Evolutionary conservation across 2,329 filamentous ascomycete genomes (phyloP).

Genomic region (Monascus ruber): DNA sequence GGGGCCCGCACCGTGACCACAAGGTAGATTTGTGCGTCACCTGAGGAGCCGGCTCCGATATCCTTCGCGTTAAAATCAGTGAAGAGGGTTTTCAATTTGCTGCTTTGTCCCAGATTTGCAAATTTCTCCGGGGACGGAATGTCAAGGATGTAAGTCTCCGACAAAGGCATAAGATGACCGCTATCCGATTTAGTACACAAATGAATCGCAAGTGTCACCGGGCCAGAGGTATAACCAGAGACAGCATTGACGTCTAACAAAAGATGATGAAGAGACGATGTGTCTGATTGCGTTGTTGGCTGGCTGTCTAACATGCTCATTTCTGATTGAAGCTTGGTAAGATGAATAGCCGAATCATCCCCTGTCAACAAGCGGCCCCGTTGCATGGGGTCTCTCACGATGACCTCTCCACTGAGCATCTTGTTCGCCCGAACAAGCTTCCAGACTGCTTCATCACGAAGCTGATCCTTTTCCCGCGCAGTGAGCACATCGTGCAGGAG

Average conservation of each 20-base stretch:
- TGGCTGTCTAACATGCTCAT: conserved; percentile 88
- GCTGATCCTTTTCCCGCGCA: conserved; percentile 61
- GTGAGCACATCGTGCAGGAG: conserved; percentile 92
- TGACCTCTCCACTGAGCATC: conserved; percentile 82
- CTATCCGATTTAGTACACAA: conserved; percentile 61
- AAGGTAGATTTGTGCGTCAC: conserved; percentile 66
- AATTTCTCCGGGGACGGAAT: conserved; percentile 64
- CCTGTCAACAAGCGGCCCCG: conserved; percentile 78
- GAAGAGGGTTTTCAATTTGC: conserved; percentile 73
- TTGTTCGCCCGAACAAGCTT: conserved; percentile 91
- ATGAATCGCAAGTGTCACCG: conserved; percentile 64
- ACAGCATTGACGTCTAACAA: conserved; percentile 77
- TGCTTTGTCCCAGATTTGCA: conserved; percentile 50
- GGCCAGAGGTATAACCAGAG: conserved; percentile 62
- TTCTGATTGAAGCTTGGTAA: conserved; percentile 82
- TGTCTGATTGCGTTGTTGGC: conserved; percentile 56
- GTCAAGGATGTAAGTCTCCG: conserved; percentile 72
- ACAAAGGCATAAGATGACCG: conserved; percentile 54
- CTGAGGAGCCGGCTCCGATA: conserved; percentile 48
- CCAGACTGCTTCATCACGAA: conserved; percentile 90
- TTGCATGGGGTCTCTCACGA: conserved; percentile 78
- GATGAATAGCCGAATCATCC: conserved; percentile 83
- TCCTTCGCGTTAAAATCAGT: conserved; percentile 73
- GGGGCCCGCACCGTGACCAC: conserved; percentile 66
- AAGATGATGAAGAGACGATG: conserved; percentile 65